Conservation (phyloP, 331 rosid species). For the Quercus phellos region DNA sequence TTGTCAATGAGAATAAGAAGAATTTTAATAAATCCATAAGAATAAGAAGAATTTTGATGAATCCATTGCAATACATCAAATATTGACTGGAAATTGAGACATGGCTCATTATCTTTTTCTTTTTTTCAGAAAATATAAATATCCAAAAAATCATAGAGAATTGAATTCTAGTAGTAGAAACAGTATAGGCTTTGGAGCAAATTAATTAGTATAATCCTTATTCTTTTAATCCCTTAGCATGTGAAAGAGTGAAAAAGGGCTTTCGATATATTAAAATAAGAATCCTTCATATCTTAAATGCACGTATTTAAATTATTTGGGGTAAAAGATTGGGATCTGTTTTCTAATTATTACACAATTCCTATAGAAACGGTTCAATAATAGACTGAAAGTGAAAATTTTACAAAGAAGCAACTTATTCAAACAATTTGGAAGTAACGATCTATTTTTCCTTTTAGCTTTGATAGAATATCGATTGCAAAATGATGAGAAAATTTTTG, state of each 20-base stretch:
- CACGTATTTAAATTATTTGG: neutral
- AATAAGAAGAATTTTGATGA: neutral
- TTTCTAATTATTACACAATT: neutral
- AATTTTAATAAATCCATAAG: neutral
- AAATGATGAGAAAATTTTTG: neutral
- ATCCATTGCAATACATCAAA: slow-evolving; percentile 1
- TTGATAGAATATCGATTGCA: neutral
- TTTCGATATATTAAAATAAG: neutral
- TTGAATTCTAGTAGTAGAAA: neutral
- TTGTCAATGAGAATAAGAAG: neutral
- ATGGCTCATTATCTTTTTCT: neutral
- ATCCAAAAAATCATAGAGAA: neutral
- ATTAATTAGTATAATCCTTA: neutral
- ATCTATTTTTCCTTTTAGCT: neutral
- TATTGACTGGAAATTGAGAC: neutral
- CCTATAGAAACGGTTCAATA: neutral
- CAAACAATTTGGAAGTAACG: neutral
- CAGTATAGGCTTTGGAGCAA: neutral
- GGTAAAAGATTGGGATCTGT: too few species aligned
- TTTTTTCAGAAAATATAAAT: neutral
- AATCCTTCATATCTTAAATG: neutral
- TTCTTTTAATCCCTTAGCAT: neutral
- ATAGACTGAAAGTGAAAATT: neutral
- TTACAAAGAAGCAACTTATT: neutral
- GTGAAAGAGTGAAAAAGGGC: neutral